These are phyloP conservation scores for Penicillium fuscoglaucum DNA, from an alignment of 2,329 filamentous ascomycete genomes.

Conservation along the genomic window DNA sequence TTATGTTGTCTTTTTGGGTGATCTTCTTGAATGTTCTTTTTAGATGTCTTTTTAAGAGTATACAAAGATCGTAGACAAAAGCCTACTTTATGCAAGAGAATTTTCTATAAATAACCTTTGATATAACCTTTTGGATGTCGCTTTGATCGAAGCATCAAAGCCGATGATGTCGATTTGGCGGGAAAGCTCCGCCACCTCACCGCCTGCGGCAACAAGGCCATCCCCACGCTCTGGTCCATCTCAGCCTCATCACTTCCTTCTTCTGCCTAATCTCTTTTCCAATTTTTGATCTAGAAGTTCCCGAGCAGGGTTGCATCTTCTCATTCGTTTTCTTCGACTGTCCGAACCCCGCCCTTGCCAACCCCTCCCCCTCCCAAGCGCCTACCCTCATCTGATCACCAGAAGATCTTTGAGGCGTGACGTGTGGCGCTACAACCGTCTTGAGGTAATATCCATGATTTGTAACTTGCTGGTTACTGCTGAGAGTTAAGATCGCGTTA, in stretches of 20 bases:
- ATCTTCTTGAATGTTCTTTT: too few species aligned
- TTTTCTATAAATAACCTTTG: neutral
- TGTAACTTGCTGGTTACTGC: neutral
- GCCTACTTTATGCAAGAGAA: too few species aligned
- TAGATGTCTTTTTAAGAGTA: too few species aligned
- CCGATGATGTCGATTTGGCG: constrained; percentile 15
- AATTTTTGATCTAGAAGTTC: constrained; percentile 5
- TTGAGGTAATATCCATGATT: constrained; percentile 4
- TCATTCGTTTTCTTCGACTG: neutral
- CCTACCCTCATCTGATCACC: neutral
- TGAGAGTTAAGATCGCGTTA: neutral
- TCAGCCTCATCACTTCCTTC: constrained; percentile 24
- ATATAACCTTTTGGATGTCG: neutral
- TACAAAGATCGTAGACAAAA: too few species aligned
- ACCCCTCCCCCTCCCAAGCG: neutral
- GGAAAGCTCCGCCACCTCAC: constrained; percentile 20
- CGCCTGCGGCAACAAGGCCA: constrained; percentile 25
- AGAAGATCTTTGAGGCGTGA: constrained; percentile 14
- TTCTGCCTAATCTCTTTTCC: constrained; percentile 19
- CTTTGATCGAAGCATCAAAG: constrained; percentile 1
- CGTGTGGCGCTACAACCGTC: constrained; percentile 19
- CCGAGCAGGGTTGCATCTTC: neutral
- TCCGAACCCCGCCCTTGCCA: neutral
- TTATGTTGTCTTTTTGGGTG: too few species aligned
- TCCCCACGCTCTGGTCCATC: constrained; percentile 21